Evolutionary conservation across 352 stramenopile genomes (phyloP).

Genomic region (Halophytophthora polymorphica): DNA sequence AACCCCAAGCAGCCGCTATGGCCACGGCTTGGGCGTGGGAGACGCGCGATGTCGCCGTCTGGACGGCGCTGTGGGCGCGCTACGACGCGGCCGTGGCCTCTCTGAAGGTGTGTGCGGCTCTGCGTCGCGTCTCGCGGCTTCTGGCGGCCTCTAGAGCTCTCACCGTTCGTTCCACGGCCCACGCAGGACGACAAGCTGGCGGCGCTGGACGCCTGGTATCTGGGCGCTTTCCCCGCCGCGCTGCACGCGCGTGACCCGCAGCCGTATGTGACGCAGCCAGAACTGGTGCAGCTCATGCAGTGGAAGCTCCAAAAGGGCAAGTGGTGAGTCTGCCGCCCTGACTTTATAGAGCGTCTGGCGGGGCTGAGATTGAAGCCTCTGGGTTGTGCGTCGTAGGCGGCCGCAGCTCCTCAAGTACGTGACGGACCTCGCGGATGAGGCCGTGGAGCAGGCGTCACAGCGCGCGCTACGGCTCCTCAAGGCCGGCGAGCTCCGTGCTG

Average conservation of each 20-base stretch:
- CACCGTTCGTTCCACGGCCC: too few species aligned
- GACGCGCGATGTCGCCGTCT: slow-evolving; percentile 21
- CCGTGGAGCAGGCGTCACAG: slow-evolving; percentile 47
- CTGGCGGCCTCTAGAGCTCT: slow-evolving; percentile 7
- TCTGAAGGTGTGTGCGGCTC: slow-evolving; percentile 22
- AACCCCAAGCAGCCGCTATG: background rate
- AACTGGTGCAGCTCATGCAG: slow-evolving; percentile 68
- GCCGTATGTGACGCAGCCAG: slow-evolving; percentile 46
- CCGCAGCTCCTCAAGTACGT: slow-evolving; percentile 78
- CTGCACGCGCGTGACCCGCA: slow-evolving; percentile 45
- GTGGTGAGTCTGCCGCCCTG: slow-evolving; percentile 37
- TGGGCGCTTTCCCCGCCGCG: slow-evolving; percentile 29
- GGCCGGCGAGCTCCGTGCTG: slow-evolving; percentile 28
- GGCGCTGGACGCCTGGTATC: slow-evolving; percentile 62
- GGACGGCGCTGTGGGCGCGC: slow-evolving; percentile 29
- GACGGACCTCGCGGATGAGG: slow-evolving; percentile 30
- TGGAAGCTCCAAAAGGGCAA: slow-evolving; percentile 88
- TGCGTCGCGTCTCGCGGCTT: background rate
- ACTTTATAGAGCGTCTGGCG: background rate
- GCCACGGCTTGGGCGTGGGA: slow-evolving; percentile 31
- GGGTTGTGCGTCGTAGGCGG: slow-evolving; percentile 29
- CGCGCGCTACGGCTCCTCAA: slow-evolving; percentile 35
- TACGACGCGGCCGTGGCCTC: slow-evolving; percentile 43
- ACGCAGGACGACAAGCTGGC: slow-evolving; percentile 62
- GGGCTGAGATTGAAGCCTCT: slow-evolving; percentile 6